Evolutionary conservation across 441 rosid species (phyloP).

Genomic region (Francoa sonchifolia): DNA sequence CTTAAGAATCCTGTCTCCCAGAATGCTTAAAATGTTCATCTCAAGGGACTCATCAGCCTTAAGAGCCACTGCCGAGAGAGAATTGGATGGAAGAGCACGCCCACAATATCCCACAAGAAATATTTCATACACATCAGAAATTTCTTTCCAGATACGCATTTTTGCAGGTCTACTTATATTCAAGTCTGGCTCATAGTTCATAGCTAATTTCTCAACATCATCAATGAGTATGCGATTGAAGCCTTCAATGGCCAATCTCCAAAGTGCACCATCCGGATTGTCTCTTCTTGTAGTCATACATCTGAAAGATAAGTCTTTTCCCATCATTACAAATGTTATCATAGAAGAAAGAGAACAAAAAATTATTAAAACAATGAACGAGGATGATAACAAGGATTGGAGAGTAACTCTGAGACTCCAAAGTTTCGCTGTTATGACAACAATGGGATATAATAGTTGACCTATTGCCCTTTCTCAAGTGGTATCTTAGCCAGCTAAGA

Average conservation of each 20-base stretch:
- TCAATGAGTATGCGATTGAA: conserved; percentile 66
- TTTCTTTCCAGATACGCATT: conserved; percentile 85
- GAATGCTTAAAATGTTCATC: conserved; percentile 59
- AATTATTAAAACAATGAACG: too few relatives aligned
- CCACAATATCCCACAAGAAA: conserved; percentile 95
- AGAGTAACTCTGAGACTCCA: too few relatives aligned
- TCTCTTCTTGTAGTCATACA: conserved; percentile 97
- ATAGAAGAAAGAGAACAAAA: too few relatives aligned
- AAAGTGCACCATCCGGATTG: conserved; percentile 85
- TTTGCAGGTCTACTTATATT: conserved; percentile 54
- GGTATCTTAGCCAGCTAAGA: too few relatives aligned
- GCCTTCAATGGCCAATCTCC: conserved; percentile 90
- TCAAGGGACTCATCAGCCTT: conserved; percentile 79
- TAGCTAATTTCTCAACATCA: conserved; percentile 36
- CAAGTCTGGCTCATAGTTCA: conserved; percentile 31
- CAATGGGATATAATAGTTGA: too few relatives aligned
- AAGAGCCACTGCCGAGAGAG: conserved; percentile 45
- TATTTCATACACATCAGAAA: conserved; percentile 89
- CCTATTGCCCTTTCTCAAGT: too few relatives aligned
- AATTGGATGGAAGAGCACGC: conserved; percentile 75
- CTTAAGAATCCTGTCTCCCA: conserved; percentile 71
- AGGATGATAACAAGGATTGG: too few relatives aligned
- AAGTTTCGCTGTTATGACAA: too few relatives aligned
- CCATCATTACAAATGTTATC: too few relatives aligned
- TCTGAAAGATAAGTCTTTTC: conserved; percentile 34